Conservation (phyloP, 129 eudicot species). For the Ambrosia artemisiifolia region DNA sequence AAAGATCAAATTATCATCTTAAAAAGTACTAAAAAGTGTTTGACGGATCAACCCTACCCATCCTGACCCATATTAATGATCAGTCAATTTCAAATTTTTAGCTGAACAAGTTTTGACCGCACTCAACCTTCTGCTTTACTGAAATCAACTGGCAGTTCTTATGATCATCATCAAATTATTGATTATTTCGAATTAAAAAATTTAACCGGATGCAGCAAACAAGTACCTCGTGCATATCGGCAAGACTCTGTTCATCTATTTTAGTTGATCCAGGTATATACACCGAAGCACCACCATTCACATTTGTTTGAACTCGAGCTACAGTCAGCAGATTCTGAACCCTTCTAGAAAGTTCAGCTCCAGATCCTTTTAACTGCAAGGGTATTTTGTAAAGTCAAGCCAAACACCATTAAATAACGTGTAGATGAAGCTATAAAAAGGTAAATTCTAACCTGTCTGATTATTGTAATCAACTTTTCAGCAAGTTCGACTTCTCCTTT, state of each 20-base stretch:
- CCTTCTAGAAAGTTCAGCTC: constrained; percentile 94
- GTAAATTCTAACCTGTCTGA: constrained; percentile 64
- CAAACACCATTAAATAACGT: background rate
- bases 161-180: background rate
- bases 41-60: constrained; percentile 1
- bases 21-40: background rate
- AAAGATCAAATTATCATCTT: background rate
- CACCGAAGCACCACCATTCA: constrained; percentile 56
- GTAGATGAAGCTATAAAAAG: constrained; percentile 6
- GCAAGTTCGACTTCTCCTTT: constrained; percentile 98
- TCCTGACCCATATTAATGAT: background rate
- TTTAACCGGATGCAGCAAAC: background rate
- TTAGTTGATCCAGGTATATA: constrained; percentile 87
- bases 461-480: constrained; percentile 72
- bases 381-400: constrained; percentile 21
- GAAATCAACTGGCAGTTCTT: background rate
- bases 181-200: background rate
- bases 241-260: constrained; percentile 80
- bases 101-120: background rate
- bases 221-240: constrained; percentile 94
- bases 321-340: constrained; percentile 83
- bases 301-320: constrained; percentile 84
- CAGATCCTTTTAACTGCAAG: constrained; percentile 87
- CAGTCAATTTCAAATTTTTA: background rate
- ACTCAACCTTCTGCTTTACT: background rate